phyloP scores from a whole-genome alignment of 1,284 basidiomycete species.

The Thecaphora thlaspeos region DNA sequence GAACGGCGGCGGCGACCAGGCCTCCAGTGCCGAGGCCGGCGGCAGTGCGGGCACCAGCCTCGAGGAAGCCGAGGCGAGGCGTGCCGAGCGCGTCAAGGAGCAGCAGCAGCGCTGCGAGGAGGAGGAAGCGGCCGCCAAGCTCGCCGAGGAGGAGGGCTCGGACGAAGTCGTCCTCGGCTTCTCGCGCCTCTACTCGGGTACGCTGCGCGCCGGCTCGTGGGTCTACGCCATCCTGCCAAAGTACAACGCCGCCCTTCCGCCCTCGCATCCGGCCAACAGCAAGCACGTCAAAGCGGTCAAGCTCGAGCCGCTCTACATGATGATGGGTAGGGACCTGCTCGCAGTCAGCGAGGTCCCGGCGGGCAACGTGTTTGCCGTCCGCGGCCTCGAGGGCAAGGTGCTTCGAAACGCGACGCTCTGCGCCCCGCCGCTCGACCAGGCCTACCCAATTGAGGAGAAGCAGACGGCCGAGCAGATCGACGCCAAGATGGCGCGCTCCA shows the following conservation, averaged over 20 bases:
- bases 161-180: constrained; percentile 68
- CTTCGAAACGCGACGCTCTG: constrained; percentile 89
- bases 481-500: constrained; percentile 8
- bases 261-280: constrained; percentile 66
- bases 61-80: constrained; percentile 28
- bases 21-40: too few relatives aligned
- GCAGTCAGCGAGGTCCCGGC: constrained; percentile 81
- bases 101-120: constrained; percentile 57
- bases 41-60: constrained; percentile 24
- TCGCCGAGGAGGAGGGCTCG: constrained; percentile 13
- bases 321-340: constrained; percentile 95
- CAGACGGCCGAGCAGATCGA: constrained; percentile 11
- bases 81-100: constrained; percentile 12
- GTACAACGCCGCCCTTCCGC: constrained; percentile 71
- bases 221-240: constrained; percentile 81
- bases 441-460: constrained; percentile 21
- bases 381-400: constrained; percentile 84
- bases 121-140: constrained; percentile 17
- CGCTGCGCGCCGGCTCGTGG: constrained; percentile 68
- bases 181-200: constrained; percentile 88
- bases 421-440: constrained; percentile 57
- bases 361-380: constrained; percentile 92
- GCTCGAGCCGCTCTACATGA: constrained; percentile 81
- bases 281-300: constrained; percentile 68
- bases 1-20: constrained; percentile 26